Evolutionary conservation across 106 monocot species (phyloP), one percentile per base, ranked within the genome.

Genomic region (Agapanthus africanus): DNA sequence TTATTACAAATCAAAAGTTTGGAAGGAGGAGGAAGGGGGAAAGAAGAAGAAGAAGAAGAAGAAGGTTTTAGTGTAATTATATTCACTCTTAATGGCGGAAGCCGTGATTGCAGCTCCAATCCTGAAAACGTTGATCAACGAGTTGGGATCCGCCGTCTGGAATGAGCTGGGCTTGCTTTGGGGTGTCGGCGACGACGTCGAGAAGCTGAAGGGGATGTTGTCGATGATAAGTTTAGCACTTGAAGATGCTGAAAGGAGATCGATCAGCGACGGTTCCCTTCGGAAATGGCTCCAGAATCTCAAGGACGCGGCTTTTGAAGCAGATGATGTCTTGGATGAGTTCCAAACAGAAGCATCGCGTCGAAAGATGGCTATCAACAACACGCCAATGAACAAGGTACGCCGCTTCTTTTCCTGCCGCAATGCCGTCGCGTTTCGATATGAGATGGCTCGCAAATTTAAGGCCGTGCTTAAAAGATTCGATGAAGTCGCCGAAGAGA

Each of bases 181-280:
- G 39, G 36, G 66, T 7, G 44, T 66, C 30, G 1, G 22, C 1
- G 8, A 37, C 4, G 50, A 74, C n/a, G 14, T 65, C 11, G 6
- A 38, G 1, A 74, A 56, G 40, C 54, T 65, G 4, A 8, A 44
- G 6, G 38, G 56, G 0, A 34, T 34, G 2, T 25, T 79, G 0
- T 2, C 4, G 23, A 68, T 25, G 16, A 73, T 79, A 14, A 33
- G 37, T 8, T 23, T 4, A 1, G 73, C 74, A 1, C 50, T 79
- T 7, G 46, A 40, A 0, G 79, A 73, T 27, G 79, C 79, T 16
- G 73, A 79, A 50, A 50, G 30, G 46, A 59, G 56, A 41, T 63
- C 60, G 11, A 37, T 26, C 2, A 60, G 11, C 10, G 63, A 79
- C 14, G 31, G 7, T 14, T 37, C 50, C 25, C 25, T 59, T 11